These are phyloP conservation scores for Clonostachys byssicola DNA, from an alignment of 2,329 filamentous ascomycete genomes.

Conservation along the genomic window DNA sequence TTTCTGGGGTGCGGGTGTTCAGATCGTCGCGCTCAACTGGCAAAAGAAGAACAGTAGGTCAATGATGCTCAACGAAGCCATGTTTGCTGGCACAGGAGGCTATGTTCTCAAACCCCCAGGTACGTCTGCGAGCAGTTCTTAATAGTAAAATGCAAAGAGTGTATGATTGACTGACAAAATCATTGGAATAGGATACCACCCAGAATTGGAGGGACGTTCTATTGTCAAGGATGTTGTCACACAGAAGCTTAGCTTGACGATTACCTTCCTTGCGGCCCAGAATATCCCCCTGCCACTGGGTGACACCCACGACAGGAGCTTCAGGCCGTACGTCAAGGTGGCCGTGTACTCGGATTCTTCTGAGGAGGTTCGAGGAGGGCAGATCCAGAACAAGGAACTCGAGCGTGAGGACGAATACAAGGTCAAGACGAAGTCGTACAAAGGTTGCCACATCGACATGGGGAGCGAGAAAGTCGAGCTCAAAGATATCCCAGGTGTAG, in stretches of 20 bases:
- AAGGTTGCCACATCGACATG: conserved; percentile 62
- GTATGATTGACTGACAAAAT: conserved; percentile 1
- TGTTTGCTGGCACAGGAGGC: conserved; percentile 81
- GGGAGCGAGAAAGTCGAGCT: conserved; percentile 54
- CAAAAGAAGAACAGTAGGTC: conserved; percentile 78
- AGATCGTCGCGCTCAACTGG: conserved; percentile 93
- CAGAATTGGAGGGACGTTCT: conserved; percentile 11
- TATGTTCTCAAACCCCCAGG: conserved; percentile 83
- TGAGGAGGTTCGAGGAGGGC: conserved; percentile 31
- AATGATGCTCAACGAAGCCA: conserved; percentile 94
- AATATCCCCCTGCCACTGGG: conserved; percentile 61
- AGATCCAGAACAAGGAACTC: conserved; percentile 30
- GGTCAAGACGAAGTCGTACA: conserved; percentile 51
- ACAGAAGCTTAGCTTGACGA: conserved; percentile 63
- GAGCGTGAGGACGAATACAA: conserved; percentile 46
- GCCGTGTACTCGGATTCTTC: conserved; percentile 78
- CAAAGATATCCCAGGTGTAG: conserved; percentile 45
- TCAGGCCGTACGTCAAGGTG: conserved; percentile 79
- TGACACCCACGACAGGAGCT: conserved; percentile 46
- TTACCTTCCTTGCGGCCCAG: conserved; percentile 76
- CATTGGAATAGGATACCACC: conserved; percentile 20
- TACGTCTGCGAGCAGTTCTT: conserved; percentile 11
- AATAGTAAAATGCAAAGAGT: no score
- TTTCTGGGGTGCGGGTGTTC: conserved; percentile 86
- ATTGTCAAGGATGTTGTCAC: conserved; percentile 31